phyloP scores from a whole-genome alignment of 179 eudicot species.

The Drosera spatulata region DNA sequence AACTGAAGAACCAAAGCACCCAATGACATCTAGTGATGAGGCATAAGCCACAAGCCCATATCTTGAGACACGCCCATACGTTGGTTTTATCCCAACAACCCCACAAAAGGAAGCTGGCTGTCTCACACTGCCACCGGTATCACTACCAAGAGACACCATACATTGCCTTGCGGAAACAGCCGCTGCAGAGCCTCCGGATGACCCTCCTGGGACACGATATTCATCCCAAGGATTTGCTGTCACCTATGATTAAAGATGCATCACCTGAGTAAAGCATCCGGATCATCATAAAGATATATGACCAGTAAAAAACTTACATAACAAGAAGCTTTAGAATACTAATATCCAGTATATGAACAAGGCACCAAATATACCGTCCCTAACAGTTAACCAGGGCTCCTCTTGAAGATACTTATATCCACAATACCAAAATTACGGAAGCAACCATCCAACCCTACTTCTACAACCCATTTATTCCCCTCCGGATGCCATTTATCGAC shows the following conservation, averaged over 20 bases:
- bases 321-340: no score
- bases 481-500: no score
- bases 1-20: slow-evolving; percentile 97
- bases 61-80: slow-evolving; percentile 96
- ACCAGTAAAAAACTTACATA: no score
- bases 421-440: no score
- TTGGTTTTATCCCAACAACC: slow-evolving; percentile 96
- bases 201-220: slow-evolving; percentile 93
- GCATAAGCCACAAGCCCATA: slow-evolving; percentile 98
- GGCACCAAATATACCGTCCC: no score
- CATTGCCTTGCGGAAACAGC: slow-evolving; percentile 98
- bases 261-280: slow-evolving; percentile 64
- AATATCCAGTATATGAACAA: no score
- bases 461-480: no score
- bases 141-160: slow-evolving; percentile 86
- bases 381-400: no score
- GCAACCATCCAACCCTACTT: no score
- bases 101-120: slow-evolving; percentile 99
- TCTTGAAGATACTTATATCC: no score
- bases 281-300: slow-evolving; percentile 31
- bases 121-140: slow-evolving; percentile 97
- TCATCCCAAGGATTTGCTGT: slow-evolving; percentile 97
- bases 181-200: slow-evolving; percentile 99
- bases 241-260: slow-evolving; percentile 68
- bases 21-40: slow-evolving; percentile 92